These are phyloP conservation scores for Spongospora subterranea DNA, from an alignment of 208 protist species.

Conservation along the genomic window DNA sequence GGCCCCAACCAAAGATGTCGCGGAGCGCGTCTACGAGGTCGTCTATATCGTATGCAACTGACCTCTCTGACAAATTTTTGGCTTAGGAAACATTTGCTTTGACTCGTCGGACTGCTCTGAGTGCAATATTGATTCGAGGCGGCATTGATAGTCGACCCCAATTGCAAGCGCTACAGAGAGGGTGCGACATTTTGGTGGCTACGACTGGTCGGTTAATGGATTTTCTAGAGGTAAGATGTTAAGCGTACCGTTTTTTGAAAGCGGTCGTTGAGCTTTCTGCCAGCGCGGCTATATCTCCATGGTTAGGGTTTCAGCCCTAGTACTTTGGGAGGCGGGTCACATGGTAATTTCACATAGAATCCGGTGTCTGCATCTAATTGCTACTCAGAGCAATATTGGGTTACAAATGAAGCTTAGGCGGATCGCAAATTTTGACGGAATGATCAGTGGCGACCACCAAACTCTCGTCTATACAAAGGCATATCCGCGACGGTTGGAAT, in stretches of 20 bases:
- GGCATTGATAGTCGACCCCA: slow-evolving; percentile 28
- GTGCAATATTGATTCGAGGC: slow-evolving; percentile 35
- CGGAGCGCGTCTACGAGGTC: slow-evolving; percentile 26
- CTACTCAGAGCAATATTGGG: slow-evolving; percentile 44
- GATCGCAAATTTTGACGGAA: slow-evolving; percentile 38
- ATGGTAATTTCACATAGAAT: slow-evolving; percentile 7
- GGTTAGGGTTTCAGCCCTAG: background rate
- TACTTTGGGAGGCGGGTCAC: slow-evolving; percentile 29
- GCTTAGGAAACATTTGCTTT: background rate
- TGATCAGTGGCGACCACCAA: background rate
- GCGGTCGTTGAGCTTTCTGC: background rate
- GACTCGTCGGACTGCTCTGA: background rate
- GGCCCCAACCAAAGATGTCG: slow-evolving; percentile 36
- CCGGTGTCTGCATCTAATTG: background rate
- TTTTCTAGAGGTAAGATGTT: background rate
- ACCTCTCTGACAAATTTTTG: background rate
- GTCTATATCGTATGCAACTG: background rate
- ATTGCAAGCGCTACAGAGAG: slow-evolving; percentile 41
- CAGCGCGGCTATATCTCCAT: background rate
- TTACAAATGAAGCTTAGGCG: slow-evolving; percentile 21
- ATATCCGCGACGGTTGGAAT: background rate
- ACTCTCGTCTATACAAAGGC: background rate
- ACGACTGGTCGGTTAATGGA: slow-evolving; percentile 40
- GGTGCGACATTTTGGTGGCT: slow-evolving; percentile 19
- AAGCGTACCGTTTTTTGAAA: background rate